Evolutionary conservation across 768 basidiomycete species (phyloP).

Genomic region (Pulveroboletus sp.): DNA sequence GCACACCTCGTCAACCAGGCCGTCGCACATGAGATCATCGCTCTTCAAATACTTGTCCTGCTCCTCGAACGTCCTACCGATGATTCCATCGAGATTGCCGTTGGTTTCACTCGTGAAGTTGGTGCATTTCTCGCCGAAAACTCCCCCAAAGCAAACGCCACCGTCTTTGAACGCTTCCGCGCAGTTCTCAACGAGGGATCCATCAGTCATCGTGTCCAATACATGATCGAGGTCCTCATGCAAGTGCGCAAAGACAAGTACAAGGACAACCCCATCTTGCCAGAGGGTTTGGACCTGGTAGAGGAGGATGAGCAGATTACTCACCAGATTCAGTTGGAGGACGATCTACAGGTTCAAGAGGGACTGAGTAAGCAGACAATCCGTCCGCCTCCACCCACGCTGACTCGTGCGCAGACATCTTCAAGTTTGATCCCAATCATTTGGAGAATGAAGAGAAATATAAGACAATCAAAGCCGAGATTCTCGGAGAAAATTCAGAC

Average conservation of each 20-base stretch:
- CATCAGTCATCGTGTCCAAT: constrained; percentile 95
- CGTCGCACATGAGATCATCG: constrained; percentile 91
- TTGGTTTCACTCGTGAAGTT: constrained; percentile 95
- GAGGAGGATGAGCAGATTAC: constrained; percentile 99
- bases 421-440: constrained; percentile 89
- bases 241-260: constrained; percentile 98
- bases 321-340: constrained; percentile 87
- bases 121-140: constrained; percentile 93
- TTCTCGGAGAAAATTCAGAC: constrained; percentile 84
- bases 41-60: constrained; percentile 93
- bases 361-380: constrained; percentile 71
- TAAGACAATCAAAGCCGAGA: constrained; percentile 85
- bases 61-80: constrained; percentile 94
- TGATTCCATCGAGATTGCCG: constrained; percentile 97
- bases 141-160: constrained; percentile 91
- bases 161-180: constrained; percentile 93
- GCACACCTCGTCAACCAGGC: constrained; percentile 91
- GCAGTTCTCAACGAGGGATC: constrained; percentile 92
- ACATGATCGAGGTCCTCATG: constrained; percentile 99
- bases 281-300: constrained; percentile 93
- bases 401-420: constrained; percentile 63
- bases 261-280: constrained; percentile 95
- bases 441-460: constrained; percentile 93
- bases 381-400: background rate
- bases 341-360: constrained; percentile 91